Base-by-base conservation (phyloP, 495 filamentous ascomycete genomes). In the Paragyromitra xinjiangensis region DNA sequence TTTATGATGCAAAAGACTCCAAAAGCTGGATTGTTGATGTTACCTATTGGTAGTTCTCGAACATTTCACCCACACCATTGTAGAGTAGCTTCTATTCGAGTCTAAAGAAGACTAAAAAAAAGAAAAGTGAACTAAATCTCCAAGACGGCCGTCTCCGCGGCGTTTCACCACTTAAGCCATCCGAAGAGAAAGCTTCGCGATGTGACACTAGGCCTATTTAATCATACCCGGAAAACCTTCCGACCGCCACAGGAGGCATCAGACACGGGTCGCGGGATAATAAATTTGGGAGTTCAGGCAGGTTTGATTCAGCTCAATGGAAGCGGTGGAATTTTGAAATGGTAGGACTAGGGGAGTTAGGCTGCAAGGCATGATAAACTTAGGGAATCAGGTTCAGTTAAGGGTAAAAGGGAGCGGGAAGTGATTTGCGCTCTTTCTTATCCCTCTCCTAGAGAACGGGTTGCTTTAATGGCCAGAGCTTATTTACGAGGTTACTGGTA, bases 91-190 rank as follows among this genome's bases (percentile, higher is more conserved):
- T 16, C 48, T 19, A 19, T 56, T 19, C 48, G n/a, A 56, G 53
- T 8, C 56, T 37, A 61, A 61, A 39, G 24, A 34, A 16, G 16
- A 7, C 16, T 7, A 7, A 24, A 7, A 7, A 8, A 19, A 19
- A 22, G 19, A 22, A 53, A 53, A 53, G n/a, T n/a, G 4, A 34
- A 39, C 22, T 37, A 61, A 61, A 16, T 19, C 11, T 58, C 24
- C 29, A 61, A n/a, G 29, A n/a, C 29, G 29, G 56, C 56, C 8
- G 14, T 9, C 12, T 56, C 53, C 53, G 53, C 12, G 53, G n/a
- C 39, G 56, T 61, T 61, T 61, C 56, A 61, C 56, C 29, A 59
- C 29, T 37, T n/a, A 39, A 59, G 56, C 56, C 56, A 61, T 29
- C 29, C 2, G 11, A 14, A 61, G 12, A 19, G 1, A 56, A 12